Evolutionary conservation across 2,329 filamentous ascomycete genomes (phyloP), one percentile per base, ranked within the genome.

Genomic region (Pseudocercospora ulei): DNA sequence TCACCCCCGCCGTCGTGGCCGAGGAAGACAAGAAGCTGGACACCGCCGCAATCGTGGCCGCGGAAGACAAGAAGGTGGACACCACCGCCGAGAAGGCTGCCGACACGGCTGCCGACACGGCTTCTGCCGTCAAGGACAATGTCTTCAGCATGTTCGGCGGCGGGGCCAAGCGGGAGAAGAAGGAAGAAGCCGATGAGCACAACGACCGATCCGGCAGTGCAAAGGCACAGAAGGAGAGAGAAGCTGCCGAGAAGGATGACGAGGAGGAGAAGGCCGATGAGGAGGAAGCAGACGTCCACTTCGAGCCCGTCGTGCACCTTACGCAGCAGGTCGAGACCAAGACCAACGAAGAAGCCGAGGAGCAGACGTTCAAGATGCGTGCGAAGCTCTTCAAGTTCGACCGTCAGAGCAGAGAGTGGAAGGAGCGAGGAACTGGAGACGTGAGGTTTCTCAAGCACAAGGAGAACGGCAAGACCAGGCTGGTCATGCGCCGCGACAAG

Each of bases 351-450:
- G 90, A 98, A 73, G 76, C 80, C 29, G 90, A 98, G 73, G 87
- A 96, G 71, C 84, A 94, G 71, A 73, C 78, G 24, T 98, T 96
- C 78, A 96, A 96, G 80, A 95, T 96, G 88, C 84, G 90, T 58
- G 90, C 90, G 61, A 98, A 98, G 77, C 81, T 98, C 52, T 98
- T 98, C 80, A 88, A 87, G 71, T 98, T 96, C 64, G 80, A 94
- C 67, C 77, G 82, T 56, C 85, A 94, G 38, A 76, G 74, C 56
- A 80, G 80, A 65, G 90, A 96, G 72, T 98, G 90, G 90, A 98
- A 96, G 75, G 90, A 98, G 78, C 82, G 90, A 62, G 90, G 90
- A 51, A 96, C 90, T 51, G 90, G 90, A 57, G 88, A 96, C 58
- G 87, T 96, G 50, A 78, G 88, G 60, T 75, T 98, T 65, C 73